Evolutionary conservation across 768 basidiomycete genomes (phyloP).

Genomic region (Amanita muscaria): DNA sequence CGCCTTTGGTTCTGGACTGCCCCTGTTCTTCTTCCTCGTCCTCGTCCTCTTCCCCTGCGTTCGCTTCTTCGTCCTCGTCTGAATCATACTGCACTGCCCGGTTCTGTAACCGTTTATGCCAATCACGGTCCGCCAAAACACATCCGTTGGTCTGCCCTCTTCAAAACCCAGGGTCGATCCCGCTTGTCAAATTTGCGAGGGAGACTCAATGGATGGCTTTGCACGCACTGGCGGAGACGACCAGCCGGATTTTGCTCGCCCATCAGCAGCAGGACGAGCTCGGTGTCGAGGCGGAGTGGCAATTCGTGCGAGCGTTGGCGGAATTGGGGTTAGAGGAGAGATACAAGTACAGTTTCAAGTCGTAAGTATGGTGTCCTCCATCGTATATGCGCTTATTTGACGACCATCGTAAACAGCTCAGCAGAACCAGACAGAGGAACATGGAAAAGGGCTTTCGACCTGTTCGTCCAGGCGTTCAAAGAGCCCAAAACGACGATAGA

Average conservation of each 20-base stretch:
- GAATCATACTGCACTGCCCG: slow-evolving; percentile 45
- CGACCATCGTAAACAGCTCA: no score
- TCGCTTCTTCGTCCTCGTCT: slow-evolving; percentile 41
- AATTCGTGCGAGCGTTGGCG: slow-evolving; percentile 53
- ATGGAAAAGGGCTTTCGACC: slow-evolving; percentile 59
- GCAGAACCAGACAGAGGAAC: slow-evolving; percentile 53
- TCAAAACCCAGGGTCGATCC: slow-evolving; percentile 61
- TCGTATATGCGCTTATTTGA: no score
- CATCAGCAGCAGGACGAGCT: slow-evolving; percentile 37
- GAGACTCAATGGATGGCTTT: slow-evolving; percentile 66
- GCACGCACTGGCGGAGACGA: slow-evolving; percentile 61
- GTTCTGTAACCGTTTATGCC: slow-evolving; percentile 79
- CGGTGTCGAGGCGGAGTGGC: slow-evolving; percentile 41
- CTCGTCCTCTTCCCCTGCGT: slow-evolving; percentile 21
- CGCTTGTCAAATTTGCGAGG: slow-evolving; percentile 53
- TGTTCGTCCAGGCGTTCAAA: slow-evolving; percentile 55
- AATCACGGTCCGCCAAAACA: slow-evolving; percentile 48
- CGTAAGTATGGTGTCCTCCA: slow-evolving; percentile 21
- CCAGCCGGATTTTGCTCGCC: slow-evolving; percentile 53
- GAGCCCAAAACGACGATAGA: slow-evolving; percentile 40
- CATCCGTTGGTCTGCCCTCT: slow-evolving; percentile 69
- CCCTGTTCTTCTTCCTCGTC: slow-evolving; percentile 2
- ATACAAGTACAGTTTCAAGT: slow-evolving; percentile 40
- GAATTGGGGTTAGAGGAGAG: slow-evolving; percentile 71
- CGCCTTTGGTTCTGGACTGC: slow-evolving; percentile 23